Base-by-base conservation (phyloP, 1,284 basidiomycete genomes). In the Golubevia pallescens region DNA sequence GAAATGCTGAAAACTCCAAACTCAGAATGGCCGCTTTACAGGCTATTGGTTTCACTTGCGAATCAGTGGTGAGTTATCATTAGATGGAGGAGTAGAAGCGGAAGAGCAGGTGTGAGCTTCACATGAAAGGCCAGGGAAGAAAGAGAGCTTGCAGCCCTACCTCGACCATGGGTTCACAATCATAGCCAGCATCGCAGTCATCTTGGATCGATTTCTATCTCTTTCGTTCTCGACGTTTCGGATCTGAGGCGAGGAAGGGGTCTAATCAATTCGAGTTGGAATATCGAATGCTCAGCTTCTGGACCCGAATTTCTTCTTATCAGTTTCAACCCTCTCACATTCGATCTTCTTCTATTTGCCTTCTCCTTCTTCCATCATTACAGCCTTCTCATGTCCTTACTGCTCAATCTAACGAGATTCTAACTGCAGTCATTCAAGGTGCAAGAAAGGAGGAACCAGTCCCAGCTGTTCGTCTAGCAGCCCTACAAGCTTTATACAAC, bases 361-460 rank as follows among this genome's bases (percentile, higher is more conserved):
- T 63, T 3, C 6, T 60, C 53, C 23, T 58, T 51, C 53, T 0
- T 57, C 62, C 60, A 69, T 66, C 60, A 63, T 67, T 57, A 1
- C 70, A 97, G 94, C 92, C 93, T 90, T 93, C 95, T 21, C 93
- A 96, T 75, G 92, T 95, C 69, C 87, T 99, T 68, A 91, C 91
- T 60, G 86, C 93, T 62, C 92, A 94, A 81, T 94, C 96, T 7
- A 98, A 99, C 84, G 95, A 99, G 87, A 99, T 99, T 80, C 88
- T 99, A 64, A 99, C 97, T 20, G 96, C 96, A 20, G 97, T 99
- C 67, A 96, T 99, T 63, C 95, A 98, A 85, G 97, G 97, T 21
- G 96, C 95, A 38, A 90, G 95, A 66, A 97, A 97, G 87, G 97
- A 98, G 76, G 96, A 99, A 86, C 90, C 93, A 63, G 71, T 74